phyloP scores from a whole-genome alignment of 352 stramenopile genomes.

The Phytopythium ostracodes region DNA sequence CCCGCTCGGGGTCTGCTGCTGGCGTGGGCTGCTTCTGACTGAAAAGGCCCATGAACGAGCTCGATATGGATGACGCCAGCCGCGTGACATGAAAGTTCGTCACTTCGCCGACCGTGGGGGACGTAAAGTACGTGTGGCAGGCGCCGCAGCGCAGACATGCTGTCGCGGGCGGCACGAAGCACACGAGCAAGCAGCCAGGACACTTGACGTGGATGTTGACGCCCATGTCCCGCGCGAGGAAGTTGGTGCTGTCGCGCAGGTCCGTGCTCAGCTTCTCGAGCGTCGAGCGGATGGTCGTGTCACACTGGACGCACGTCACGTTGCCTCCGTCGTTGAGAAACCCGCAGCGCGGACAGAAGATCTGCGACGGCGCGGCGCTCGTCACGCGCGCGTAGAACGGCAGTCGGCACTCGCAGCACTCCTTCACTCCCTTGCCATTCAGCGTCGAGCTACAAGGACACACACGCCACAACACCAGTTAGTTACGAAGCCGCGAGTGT shows the following conservation, averaged over 20 bases:
- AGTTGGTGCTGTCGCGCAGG: slow-evolving; percentile 75
- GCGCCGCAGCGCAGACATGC: slow-evolving; percentile 73
- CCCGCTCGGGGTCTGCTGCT: slow-evolving; percentile 27
- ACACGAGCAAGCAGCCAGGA: slow-evolving; percentile 68
- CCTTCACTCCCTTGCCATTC: slow-evolving; percentile 59
- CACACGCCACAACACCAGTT: background rate
- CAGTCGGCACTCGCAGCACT: slow-evolving; percentile 55
- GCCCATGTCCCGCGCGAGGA: slow-evolving; percentile 74
- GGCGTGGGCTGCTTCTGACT: slow-evolving; percentile 26
- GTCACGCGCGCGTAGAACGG: slow-evolving; percentile 65
- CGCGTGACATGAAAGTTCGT: slow-evolving; percentile 85
- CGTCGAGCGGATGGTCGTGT: slow-evolving; percentile 68
- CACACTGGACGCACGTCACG: slow-evolving; percentile 64
- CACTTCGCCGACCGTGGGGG: slow-evolving; percentile 66
- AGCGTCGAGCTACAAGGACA: slow-evolving; percentile 29
- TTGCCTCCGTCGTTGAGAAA: slow-evolving; percentile 75
- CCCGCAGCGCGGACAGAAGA: slow-evolving; percentile 72
- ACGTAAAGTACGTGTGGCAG: slow-evolving; percentile 83
- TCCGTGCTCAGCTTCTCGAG: slow-evolving; percentile 73
- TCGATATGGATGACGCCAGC: slow-evolving; percentile 71
- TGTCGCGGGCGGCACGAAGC: slow-evolving; percentile 68
- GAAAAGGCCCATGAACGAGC: slow-evolving; percentile 75
- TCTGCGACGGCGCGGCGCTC: slow-evolving; percentile 60
- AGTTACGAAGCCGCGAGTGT: background rate
- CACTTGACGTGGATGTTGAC: slow-evolving; percentile 85